Conservation (phyloP, 2,329 filamentous ascomycete genomes). For the Ophidiomyces ophidiicola region DNA sequence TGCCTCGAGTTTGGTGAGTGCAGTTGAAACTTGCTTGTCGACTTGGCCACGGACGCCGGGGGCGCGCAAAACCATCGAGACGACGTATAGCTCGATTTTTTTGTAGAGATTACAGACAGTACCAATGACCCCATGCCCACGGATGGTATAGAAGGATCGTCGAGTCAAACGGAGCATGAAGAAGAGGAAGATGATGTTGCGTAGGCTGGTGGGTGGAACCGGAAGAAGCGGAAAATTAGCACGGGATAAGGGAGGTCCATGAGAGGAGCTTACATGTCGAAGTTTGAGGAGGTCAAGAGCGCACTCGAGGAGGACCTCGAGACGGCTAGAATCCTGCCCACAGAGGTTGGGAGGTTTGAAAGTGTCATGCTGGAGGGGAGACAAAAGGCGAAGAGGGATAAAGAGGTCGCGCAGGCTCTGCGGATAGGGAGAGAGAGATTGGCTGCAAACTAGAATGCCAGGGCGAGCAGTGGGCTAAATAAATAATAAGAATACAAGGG, state of each 20-base stretch:
- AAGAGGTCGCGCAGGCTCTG: slow-evolving; percentile 10
- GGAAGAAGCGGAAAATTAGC: background rate
- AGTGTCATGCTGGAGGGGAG: slow-evolving; percentile 24
- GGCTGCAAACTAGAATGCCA: no score
- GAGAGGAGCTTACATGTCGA: slow-evolving; percentile 32
- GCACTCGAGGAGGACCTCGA: slow-evolving; percentile 23
- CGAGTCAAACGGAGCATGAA: slow-evolving; percentile 77
- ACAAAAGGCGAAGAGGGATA: slow-evolving; percentile 18
- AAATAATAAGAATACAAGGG: background rate
- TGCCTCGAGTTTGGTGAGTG: slow-evolving; percentile 64
- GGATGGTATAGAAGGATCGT: slow-evolving; percentile 68
- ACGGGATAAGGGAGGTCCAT: background rate
- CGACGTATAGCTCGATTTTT: slow-evolving; percentile 58
- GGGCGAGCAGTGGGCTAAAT: background rate
- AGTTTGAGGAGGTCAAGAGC: slow-evolving; percentile 27
- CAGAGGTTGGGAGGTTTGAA: slow-evolving; percentile 32
- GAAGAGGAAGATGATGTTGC: slow-evolving; percentile 77
- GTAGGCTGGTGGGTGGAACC: slow-evolving; percentile 45
- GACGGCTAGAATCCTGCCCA: slow-evolving; percentile 34
- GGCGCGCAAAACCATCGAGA: slow-evolving; percentile 71
- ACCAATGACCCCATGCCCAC: slow-evolving; percentile 76
- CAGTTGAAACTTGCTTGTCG: slow-evolving; percentile 67
- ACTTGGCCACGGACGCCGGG: slow-evolving; percentile 81
- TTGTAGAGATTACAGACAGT: slow-evolving; percentile 63
- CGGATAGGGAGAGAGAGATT: slow-evolving; percentile 11